These are phyloP conservation scores for Vigna mungo DNA, from an alignment of 306 rosid genomes.

Conservation along the genomic window DNA sequence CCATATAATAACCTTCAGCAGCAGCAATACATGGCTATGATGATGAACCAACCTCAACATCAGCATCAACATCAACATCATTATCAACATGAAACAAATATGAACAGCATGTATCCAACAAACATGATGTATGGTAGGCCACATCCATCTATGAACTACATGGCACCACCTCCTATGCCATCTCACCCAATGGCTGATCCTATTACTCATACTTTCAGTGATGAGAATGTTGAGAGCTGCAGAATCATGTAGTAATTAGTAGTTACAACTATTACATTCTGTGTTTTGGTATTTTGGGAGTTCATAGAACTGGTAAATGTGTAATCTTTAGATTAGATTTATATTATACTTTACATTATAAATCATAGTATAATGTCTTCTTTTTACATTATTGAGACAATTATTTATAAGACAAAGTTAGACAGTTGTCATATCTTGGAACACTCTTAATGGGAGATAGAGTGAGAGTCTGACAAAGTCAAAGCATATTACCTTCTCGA, in stretches of 20 bases:
- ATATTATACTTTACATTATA: not conserved
- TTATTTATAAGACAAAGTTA: not conserved
- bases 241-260: slow-evolving; percentile 56
- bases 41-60: slow-evolving; percentile 62
- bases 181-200: slow-evolving; percentile 50
- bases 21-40: slow-evolving; percentile 76
- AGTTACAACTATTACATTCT: not conserved
- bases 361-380: too few relatives aligned
- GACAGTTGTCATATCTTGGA: not conserved
- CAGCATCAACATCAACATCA: not conserved
- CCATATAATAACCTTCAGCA: slow-evolving; percentile 45
- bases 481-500: not conserved
- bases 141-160: slow-evolving; percentile 54
- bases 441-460: not conserved
- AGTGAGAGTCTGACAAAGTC: not conserved
- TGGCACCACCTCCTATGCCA: slow-evolving; percentile 52
- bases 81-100: slow-evolving; percentile 25
- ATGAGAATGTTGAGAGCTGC: slow-evolving; percentile 87
- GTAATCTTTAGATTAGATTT: slow-evolving; percentile 4
- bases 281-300: too few relatives aligned
- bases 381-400: not conserved
- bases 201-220: slow-evolving; percentile 67
- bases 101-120: slow-evolving; percentile 64
- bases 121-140: slow-evolving; percentile 63
- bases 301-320: slow-evolving; percentile 32